Evolutionary conservation across 2,329 filamentous ascomycete genomes (phyloP), one percentile per base, ranked within the genome.

Genomic region (Albifimbria verrucaria): DNA sequence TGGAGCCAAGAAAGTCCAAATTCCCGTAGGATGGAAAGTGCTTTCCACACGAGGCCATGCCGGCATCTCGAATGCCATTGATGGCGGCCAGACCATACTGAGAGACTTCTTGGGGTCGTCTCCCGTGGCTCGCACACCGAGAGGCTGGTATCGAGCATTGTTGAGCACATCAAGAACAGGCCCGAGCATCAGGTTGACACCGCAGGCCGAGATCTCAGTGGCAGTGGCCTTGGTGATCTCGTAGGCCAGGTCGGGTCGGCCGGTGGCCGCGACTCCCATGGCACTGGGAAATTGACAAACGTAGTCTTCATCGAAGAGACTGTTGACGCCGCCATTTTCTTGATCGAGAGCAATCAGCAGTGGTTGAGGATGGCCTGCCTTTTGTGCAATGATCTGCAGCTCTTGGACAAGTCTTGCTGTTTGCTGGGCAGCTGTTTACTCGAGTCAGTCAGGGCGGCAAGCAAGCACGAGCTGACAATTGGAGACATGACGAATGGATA

Each of bases 251-350:
- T 94, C 85, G 32, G 86, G 87, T 11, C 88, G 92, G 22, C 92
- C 91, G 4, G 92, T 92, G 21, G 94, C 94, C n/a, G 93, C 92
- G 55, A 97, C 81, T 12, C 92, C 93, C 93, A 99, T 97, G 57
- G 93, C 90, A 65, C 92, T 96, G 9, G 94, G 94, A 62, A 96
- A 99, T 68, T 97, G 94, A 59, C 91, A 92, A 61, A 97, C 93
- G 68, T 92, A 94, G 65, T 94, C 90, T 62, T 96, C 92, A 68
- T 97, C 93, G 65, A 95, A 97, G 2, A 97, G 81, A 72, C 91
- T 96, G 75, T 97, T 97, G 69, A 97, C 93, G 3, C 93, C 92
- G 58, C 94, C 94, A 83, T 99, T 97, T 70, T 99, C 94, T 68
- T 99, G 94, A 67, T 97, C 94, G 36, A 97, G 77, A 39, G 89